phyloP scores from a whole-genome alignment of 768 basidiomycete species.

The Dacryopinax spathularia region DNA sequence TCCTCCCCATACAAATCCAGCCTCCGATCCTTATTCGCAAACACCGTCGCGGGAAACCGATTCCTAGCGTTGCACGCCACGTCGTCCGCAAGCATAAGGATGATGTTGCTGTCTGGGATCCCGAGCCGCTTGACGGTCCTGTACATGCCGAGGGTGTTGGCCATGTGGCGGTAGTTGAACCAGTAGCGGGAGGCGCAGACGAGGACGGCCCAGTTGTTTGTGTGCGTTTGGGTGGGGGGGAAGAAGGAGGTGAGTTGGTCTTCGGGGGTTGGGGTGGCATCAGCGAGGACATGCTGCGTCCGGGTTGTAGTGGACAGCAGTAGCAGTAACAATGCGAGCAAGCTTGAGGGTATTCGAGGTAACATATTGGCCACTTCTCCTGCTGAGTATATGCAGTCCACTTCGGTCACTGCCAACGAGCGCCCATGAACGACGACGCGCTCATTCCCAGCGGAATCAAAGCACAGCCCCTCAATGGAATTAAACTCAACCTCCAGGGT shows the following conservation, averaged over 20 bases:
- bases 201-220: constrained; percentile 98
- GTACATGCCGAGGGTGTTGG: constrained; percentile 96
- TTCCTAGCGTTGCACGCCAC: constrained; percentile 88
- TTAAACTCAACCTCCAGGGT: background rate
- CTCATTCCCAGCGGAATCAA: background rate
- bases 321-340: background rate
- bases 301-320: background rate
- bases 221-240: constrained; percentile 35
- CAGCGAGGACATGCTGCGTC: background rate
- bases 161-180: constrained; percentile 99
- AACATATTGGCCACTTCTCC: background rate
- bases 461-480: background rate
- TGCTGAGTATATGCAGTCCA: too few relatives aligned
- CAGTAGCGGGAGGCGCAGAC: constrained; percentile 90
- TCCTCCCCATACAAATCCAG: constrained; percentile 91
- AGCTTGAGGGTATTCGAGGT: background rate
- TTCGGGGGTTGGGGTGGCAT: background rate
- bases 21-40: constrained; percentile 65
- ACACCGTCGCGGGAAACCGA: constrained; percentile 81
- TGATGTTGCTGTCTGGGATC: constrained; percentile 96
- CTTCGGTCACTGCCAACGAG: too few relatives aligned
- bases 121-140: constrained; percentile 95
- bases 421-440: too few relatives aligned
- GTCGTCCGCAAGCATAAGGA: constrained; percentile 97
- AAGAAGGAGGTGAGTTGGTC: constrained; percentile 3